Percentiles rank a stretch among this genome's conserved stretches.
Evolutionary conservation across 169 alveolate genomes (phyloP).

Genomic region (Toxoplasma gondii): DNA sequence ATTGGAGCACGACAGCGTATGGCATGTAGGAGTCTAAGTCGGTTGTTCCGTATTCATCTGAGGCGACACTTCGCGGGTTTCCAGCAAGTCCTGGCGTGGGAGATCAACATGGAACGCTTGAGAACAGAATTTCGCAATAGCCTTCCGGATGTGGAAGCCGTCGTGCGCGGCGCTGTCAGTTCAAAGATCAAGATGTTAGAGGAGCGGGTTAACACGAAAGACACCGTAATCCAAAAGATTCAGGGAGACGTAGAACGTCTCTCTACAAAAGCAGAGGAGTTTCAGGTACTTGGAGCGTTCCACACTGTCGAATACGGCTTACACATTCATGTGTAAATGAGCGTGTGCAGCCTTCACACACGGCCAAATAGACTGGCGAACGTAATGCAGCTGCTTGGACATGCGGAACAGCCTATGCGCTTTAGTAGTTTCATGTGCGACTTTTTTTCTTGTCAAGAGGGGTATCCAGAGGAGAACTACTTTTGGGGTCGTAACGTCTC

Average conservation of each 20-base stretch:
- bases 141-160: background rate
- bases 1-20: constrained; percentile 32
- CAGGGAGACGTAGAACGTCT: background rate
- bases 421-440: too few relatives aligned
- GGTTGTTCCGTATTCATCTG: background rate
- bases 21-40: constrained; percentile 15
- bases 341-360: too few relatives aligned
- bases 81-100: constrained; percentile 12
- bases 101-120: background rate
- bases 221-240: background rate
- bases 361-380: too few relatives aligned
- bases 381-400: too few relatives aligned
- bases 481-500: too few relatives aligned
- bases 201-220: background rate
- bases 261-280: background rate
- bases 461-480: too few relatives aligned
- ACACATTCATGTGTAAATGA: too few relatives aligned
- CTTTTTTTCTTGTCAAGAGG: too few relatives aligned
- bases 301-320: background rate
- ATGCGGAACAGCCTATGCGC: too few relatives aligned
- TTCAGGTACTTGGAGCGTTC: background rate
- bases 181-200: background rate
- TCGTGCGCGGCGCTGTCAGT: constrained; percentile 6
- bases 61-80: background rate
- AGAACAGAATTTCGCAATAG: background rate